Conservation (phyloP, 108 stramenopile species). For the Cyclotella baltica region DNA sequence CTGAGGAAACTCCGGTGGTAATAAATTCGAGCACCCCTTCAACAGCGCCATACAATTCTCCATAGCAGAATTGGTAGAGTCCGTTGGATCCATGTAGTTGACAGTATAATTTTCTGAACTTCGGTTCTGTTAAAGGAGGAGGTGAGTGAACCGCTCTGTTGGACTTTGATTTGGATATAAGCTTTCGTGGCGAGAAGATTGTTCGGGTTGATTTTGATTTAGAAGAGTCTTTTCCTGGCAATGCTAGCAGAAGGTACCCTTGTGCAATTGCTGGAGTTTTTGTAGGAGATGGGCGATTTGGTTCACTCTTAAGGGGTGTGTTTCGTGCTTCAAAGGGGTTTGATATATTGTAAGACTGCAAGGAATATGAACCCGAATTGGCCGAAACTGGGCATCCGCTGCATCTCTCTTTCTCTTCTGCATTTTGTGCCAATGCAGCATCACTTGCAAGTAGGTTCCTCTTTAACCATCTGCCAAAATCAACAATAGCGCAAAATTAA, state of each 20-base stretch:
- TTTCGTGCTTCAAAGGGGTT: not conserved
- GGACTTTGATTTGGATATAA: constrained; percentile 26
- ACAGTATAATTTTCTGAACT: constrained; percentile 39
- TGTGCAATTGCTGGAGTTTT: constrained; percentile 20
- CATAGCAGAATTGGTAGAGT: constrained; percentile 52
- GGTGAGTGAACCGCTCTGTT: not conserved
- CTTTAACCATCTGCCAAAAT: constrained; percentile 13
- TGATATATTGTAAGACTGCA: not conserved
- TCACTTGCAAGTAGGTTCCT: constrained; percentile 44
- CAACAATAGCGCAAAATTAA: not conserved
- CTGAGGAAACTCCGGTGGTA: constrained; percentile 39
- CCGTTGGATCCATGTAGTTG: constrained; percentile 48
- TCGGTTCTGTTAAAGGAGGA: not conserved
- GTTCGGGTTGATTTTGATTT: constrained; percentile 15
- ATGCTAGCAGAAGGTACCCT: constrained; percentile 37
- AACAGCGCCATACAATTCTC: constrained; percentile 15
- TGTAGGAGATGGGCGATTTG: constrained; percentile 4
- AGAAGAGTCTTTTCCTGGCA: constrained; percentile 16
- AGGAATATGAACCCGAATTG: not conserved
- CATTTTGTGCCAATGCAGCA: constrained; percentile 43
- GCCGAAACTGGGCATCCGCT: not conserved
- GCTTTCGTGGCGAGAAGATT: constrained; percentile 30
- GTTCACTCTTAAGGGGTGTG: too few species aligned
- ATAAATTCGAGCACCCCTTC: constrained; percentile 50
- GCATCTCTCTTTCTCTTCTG: constrained; percentile 20